A percentile compares a stretch with the other conserved stretches of the same genome.
Conservation (phyloP, 2,329 filamentous ascomycete genomes). For the Diaporthe aspalathi region DNA sequence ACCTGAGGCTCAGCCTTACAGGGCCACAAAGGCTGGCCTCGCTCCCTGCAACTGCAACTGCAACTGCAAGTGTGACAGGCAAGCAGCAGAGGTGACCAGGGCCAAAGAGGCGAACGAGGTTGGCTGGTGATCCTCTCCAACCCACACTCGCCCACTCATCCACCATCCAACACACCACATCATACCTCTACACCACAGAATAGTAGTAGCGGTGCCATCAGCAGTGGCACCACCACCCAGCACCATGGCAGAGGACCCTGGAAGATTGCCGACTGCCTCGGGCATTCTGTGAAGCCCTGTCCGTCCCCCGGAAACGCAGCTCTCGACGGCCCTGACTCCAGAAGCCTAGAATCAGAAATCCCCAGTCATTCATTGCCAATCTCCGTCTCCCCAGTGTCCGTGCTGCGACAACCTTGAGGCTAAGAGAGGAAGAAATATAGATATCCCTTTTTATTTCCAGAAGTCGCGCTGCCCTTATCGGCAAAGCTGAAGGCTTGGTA, state of each 20-base stretch:
- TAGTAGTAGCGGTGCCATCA: background rate
- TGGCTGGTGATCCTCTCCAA: no score
- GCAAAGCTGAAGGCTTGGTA: no score
- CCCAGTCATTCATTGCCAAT: slow-evolving; percentile 28
- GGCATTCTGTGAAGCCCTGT: slow-evolving; percentile 18
- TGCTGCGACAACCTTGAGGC: slow-evolving; percentile 23
- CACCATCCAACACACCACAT: background rate
- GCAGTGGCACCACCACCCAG: background rate
- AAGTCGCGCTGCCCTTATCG: background rate
- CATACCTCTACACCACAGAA: background rate
- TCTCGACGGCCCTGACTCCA: slow-evolving; percentile 14
- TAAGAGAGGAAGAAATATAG: slow-evolving; percentile 17
- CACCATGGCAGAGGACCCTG: no score
- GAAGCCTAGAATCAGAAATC: slow-evolving; percentile 25
- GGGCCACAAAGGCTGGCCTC: slow-evolving; percentile 19
- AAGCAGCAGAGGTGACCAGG: background rate
- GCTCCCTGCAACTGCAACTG: slow-evolving; percentile 15
- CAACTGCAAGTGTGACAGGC: slow-evolving; percentile 11
- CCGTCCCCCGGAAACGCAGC: background rate
- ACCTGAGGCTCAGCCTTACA: slow-evolving; percentile 25
- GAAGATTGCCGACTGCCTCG: slow-evolving; percentile 20
- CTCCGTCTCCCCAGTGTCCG: slow-evolving; percentile 24
- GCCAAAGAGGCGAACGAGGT: no score
- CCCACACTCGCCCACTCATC: background rate
- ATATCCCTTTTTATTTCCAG: slow-evolving; percentile 22